These are phyloP conservation scores for Nemania abortiva DNA, from an alignment of 2,329 filamentous ascomycete genomes.

Conservation along the genomic window DNA sequence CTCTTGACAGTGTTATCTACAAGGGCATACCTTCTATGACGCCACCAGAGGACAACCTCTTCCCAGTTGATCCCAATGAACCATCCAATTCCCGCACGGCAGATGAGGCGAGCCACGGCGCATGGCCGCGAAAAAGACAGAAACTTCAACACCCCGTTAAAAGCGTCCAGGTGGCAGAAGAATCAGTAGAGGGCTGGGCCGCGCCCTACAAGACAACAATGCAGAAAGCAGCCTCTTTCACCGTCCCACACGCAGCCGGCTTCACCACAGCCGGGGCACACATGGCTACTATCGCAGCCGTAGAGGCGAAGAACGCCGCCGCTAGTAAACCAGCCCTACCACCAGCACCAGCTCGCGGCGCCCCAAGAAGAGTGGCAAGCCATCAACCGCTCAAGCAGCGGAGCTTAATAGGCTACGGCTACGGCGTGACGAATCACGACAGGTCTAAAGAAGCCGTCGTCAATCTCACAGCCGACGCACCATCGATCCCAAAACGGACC, in stretches of 20 bases:
- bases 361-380: slow-evolving; percentile 39
- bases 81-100: slow-evolving; percentile 46
- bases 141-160: slow-evolving; percentile 50
- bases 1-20: slow-evolving; percentile 67
- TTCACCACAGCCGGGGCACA: slow-evolving; percentile 74
- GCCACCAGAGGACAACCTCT: slow-evolving; percentile 74
- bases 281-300: slow-evolving; percentile 56
- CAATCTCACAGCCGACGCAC: neutral
- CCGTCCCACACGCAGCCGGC: slow-evolving; percentile 62
- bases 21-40: slow-evolving; percentile 65
- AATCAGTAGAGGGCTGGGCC: slow-evolving; percentile 51
- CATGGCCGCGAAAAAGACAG: slow-evolving; percentile 47
- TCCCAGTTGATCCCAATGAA: slow-evolving; percentile 72
- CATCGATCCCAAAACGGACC: slow-evolving; percentile 45
- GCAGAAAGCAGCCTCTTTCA: slow-evolving; percentile 69
- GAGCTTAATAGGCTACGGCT: slow-evolving; percentile 50
- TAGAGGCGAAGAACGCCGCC: slow-evolving; percentile 49
- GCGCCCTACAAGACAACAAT: slow-evolving; percentile 70
- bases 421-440: slow-evolving; percentile 50
- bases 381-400: slow-evolving; percentile 48
- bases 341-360: slow-evolving; percentile 31
- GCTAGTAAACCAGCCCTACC: slow-evolving; percentile 14
- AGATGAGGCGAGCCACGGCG: slow-evolving; percentile 26
- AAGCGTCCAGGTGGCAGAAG: slow-evolving; percentile 55
- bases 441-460: slow-evolving; percentile 43